A percentile compares a stretch with the other conserved stretches of the same genome.
These are phyloP conservation scores for Nepenthes alata DNA, from an alignment of 179 eudicot genomes.

Conservation along the genomic window DNA sequence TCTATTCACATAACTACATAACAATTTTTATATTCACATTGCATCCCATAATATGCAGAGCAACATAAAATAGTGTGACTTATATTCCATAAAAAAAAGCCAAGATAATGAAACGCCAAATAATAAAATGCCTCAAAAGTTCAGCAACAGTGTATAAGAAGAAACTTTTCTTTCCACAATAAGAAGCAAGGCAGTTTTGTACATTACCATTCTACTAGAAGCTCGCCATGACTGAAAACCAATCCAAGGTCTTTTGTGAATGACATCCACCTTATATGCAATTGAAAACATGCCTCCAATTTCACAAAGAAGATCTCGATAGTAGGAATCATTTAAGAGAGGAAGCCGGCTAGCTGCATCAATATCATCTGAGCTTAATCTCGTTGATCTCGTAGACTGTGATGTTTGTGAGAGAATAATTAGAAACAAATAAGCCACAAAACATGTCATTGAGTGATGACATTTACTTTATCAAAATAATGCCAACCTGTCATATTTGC, in stretches of 20 bases:
- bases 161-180: not conserved
- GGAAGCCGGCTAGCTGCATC: constrained; percentile 88
- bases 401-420: not conserved
- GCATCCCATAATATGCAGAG: no score
- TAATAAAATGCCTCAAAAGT: not conserved
- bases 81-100: no score
- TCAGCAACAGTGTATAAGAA: not conserved
- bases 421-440: constrained; percentile 9
- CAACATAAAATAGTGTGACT: no score
- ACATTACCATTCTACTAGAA: constrained; percentile 66
- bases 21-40: no score
- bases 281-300: constrained; percentile 86
- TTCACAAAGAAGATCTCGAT: constrained; percentile 71
- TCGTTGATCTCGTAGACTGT: constrained; percentile 51
- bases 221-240: constrained; percentile 98
- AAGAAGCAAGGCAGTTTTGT: not conserved
- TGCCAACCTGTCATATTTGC: not conserved
- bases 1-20: no score
- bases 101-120: no score
- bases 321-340: constrained; percentile 51
- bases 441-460: not conserved
- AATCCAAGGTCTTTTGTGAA: constrained; percentile 89
- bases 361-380: constrained; percentile 88
- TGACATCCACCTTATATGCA: constrained; percentile 68
- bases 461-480: not conserved